Conservation (phyloP, 2,329 filamentous ascomycete genomes). For the Rhytidhysteron rufulum region DNA sequence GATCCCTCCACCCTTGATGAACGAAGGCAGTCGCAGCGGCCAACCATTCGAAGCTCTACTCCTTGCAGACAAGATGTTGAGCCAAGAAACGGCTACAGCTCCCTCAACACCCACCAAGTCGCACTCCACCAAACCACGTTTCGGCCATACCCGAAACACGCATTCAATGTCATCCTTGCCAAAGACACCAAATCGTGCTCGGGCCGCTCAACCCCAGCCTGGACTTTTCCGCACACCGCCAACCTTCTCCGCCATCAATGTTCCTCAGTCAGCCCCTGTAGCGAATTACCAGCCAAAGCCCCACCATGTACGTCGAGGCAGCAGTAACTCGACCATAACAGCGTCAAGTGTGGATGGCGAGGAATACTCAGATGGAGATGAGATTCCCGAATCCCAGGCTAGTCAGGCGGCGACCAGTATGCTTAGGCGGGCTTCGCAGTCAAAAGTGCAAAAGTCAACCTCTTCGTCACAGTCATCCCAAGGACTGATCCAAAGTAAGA, state of each 20-base stretch:
- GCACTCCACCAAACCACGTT: constrained; percentile 46
- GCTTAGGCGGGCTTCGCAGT: constrained; percentile 57
- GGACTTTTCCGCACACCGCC: constrained; percentile 52
- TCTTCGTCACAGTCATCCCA: constrained; percentile 38
- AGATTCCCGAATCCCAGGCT: constrained; percentile 69
- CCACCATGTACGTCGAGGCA: constrained; percentile 52
- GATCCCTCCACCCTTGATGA: constrained; percentile 43
- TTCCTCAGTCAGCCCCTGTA: constrained; percentile 40
- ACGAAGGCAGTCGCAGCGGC: constrained; percentile 44
- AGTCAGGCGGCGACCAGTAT: constrained; percentile 73
- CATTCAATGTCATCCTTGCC: constrained; percentile 85
- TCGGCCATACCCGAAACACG: constrained; percentile 68
- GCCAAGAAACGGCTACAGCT: constrained; percentile 70
- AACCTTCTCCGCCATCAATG: constrained; percentile 24
- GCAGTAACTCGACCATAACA: constrained; percentile 59
- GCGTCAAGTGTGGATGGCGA: constrained; percentile 37
- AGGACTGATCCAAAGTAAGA: constrained; percentile 55
- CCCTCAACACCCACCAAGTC: constrained; percentile 64
- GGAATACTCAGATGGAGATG: constrained; percentile 55
- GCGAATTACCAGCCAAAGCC: constrained; percentile 30
- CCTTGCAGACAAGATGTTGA: constrained; percentile 69
- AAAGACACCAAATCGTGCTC: constrained; percentile 63
- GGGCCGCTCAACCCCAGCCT: constrained; percentile 57
- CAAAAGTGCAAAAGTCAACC: constrained; percentile 26
- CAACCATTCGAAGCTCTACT: constrained; percentile 74